These are phyloP conservation scores for Lojkania enalia DNA, from an alignment of 2,329 filamentous ascomycete genomes.

Conservation along the genomic window DNA sequence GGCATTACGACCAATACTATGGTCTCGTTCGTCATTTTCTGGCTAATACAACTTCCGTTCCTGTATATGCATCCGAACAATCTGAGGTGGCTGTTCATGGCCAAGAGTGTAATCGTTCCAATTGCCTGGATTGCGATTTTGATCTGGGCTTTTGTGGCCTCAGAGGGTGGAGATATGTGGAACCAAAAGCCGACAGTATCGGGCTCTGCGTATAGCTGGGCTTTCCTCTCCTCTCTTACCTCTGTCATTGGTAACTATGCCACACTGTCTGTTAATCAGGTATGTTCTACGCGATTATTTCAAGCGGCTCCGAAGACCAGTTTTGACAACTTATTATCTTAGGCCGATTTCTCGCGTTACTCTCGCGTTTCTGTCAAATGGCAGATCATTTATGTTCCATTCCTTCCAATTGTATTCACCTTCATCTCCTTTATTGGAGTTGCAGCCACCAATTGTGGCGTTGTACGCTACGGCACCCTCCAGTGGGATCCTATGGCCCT, in stretches of 20 bases:
- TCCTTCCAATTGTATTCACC: constrained; percentile 58
- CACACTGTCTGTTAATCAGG: constrained; percentile 56
- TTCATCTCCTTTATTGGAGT: constrained; percentile 62
- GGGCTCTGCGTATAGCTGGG: constrained; percentile 58
- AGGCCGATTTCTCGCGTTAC: constrained; percentile 62
- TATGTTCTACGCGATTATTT: constrained; percentile 19
- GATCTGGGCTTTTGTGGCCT: constrained; percentile 63
- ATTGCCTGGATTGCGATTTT: constrained; percentile 65
- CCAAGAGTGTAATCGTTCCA: constrained; percentile 54
- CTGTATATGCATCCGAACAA: constrained; percentile 60
- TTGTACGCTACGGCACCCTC: constrained; percentile 54
- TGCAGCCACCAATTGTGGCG: constrained; percentile 59
- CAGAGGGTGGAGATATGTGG: constrained; percentile 57
- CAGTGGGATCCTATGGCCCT: constrained; percentile 51
- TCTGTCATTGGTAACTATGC: constrained; percentile 56
- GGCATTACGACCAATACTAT: constrained; percentile 62
- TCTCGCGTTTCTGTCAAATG: constrained; percentile 53
- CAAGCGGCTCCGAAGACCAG: too few species aligned
- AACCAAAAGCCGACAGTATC: constrained; percentile 50
- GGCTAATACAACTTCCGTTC: constrained; percentile 58
- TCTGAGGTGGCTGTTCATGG: constrained; percentile 58
- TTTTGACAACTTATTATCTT: too few species aligned
- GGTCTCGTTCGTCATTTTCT: constrained; percentile 62
- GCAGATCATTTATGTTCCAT: constrained; percentile 56
- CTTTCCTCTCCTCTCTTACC: constrained; percentile 56